A percentile compares a stretch with the other conserved stretches of the same genome.
These are phyloP conservation scores for Fusarium devonianum DNA, from an alignment of 2,329 filamentous ascomycete genomes.

Conservation along the genomic window DNA sequence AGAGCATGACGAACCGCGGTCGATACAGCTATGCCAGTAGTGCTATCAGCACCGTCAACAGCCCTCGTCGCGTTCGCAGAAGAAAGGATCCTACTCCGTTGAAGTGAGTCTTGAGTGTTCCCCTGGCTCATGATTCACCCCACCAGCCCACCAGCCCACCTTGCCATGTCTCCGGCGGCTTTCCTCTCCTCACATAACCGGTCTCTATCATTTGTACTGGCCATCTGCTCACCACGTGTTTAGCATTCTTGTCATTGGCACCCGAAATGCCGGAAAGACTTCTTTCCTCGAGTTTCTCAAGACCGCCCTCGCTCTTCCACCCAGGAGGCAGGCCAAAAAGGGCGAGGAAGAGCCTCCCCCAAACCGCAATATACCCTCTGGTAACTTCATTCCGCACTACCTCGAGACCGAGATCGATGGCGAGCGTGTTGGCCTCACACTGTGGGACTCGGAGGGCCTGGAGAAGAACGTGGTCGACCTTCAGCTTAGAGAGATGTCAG, in stretches of 20 bases:
- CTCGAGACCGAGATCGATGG: conserved; percentile 93
- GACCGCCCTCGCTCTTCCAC: conserved; percentile 81
- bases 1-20: conserved; percentile 96
- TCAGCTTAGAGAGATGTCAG: conserved; percentile 88
- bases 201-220: not conserved
- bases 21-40: conserved; percentile 97
- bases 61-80: conserved; percentile 86
- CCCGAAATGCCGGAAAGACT: conserved; percentile 88
- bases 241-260: conserved; percentile 90
- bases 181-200: not conserved
- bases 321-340: conserved; percentile 73
- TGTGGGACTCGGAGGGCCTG: conserved; percentile 96
- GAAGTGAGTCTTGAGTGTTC: conserved; percentile 75
- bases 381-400: conserved; percentile 86
- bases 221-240: conserved; percentile 5
- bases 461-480: conserved; percentile 96
- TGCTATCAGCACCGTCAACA: conserved; percentile 89
- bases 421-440: conserved; percentile 87
- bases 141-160: not conserved
- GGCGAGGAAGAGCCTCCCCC: conserved; percentile 66
- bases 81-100: conserved; percentile 97
- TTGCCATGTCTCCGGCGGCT: not conserved
- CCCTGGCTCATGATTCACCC: too few species aligned
- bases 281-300: conserved; percentile 97
- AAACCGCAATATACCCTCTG: conserved; percentile 59